Evolutionary conservation across 306 rosid species (phyloP).

Genomic region (Notholithocarpus densiflorus): DNA sequence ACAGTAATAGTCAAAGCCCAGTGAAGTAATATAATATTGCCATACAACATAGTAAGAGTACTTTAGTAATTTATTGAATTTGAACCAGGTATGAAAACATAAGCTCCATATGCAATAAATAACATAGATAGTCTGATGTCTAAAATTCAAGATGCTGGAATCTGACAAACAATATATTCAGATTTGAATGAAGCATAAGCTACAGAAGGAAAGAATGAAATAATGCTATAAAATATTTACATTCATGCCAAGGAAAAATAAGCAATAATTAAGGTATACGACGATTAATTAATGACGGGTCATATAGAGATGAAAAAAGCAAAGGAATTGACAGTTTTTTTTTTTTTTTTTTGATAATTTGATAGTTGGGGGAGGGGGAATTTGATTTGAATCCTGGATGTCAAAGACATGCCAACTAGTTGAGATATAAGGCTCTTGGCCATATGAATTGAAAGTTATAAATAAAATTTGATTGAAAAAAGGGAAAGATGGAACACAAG

Average conservation of each 20-base stretch:
- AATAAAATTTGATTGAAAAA: background rate
- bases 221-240: background rate
- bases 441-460: too few relatives aligned
- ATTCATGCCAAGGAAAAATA: background rate
- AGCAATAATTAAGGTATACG: background rate
- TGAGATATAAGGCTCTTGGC: too few relatives aligned
- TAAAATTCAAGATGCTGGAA: background rate
- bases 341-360: too few relatives aligned
- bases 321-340: background rate
- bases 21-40: background rate
- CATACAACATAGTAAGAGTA: background rate
- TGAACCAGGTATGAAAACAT: background rate
- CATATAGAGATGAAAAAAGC: background rate
- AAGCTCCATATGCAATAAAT: background rate
- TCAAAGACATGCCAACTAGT: too few relatives aligned
- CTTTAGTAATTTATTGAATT: background rate
- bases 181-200: background rate
- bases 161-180: background rate
- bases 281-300: background rate
- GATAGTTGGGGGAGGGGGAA: too few relatives aligned
- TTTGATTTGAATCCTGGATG: too few relatives aligned
- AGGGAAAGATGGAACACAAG: background rate
- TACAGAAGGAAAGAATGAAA: background rate
- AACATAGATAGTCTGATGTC: background rate
- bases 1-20: background rate